Evolutionary conservation across 768 basidiomycete species (phyloP), one percentile per base, ranked within the genome.

Genomic region (Boletus fagicola): DNA sequence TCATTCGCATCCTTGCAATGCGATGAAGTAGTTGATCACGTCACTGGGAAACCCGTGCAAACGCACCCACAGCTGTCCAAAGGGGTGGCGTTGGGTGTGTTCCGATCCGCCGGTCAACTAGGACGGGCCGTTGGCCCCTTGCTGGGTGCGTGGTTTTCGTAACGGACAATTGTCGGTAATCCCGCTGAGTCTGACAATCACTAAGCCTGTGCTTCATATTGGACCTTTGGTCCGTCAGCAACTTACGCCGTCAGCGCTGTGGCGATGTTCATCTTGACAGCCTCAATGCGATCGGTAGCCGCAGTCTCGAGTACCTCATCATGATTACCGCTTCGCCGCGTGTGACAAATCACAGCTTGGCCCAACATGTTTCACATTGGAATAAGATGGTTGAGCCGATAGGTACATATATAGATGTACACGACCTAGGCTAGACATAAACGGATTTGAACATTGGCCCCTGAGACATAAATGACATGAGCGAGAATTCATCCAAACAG

Each of bases 51-150:
- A 67, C 72, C 79, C 0, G 60, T 70, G 10, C 74, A 77, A 59
- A 78, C 80, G 60, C 83, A 88, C 62, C 84, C 88, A 2, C 76
- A 85, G 56, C 80, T 96, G 44, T 84, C 87, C 6, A 92, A 94
- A 68, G 96, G 94, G 22, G 82, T 83, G 65, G 93, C 91, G 2
- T 73, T 96, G 39, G 94, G 95, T 33, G 66, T 81, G 56, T 97
- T 96, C 75, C 83, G 95, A 51, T 94, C 92, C 8, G 84, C 89
- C n/a, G 96, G 96, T 20, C 96, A 98, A 70, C 81, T 98, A 40
- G 96, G 96, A 4, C 83, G 96, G 56, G 95, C 96, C 5, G 77
- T 97, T 38, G 96, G 96, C 0, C 96, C 96, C 5, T 71, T 98
- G 5, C 76, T 95, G n/a, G 93, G 93, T 85, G 73, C 49, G 85